These are phyloP conservation scores for Colletotrichum karsti DNA, from an alignment of 2,329 filamentous ascomycete genomes.

Conservation along the genomic window DNA sequence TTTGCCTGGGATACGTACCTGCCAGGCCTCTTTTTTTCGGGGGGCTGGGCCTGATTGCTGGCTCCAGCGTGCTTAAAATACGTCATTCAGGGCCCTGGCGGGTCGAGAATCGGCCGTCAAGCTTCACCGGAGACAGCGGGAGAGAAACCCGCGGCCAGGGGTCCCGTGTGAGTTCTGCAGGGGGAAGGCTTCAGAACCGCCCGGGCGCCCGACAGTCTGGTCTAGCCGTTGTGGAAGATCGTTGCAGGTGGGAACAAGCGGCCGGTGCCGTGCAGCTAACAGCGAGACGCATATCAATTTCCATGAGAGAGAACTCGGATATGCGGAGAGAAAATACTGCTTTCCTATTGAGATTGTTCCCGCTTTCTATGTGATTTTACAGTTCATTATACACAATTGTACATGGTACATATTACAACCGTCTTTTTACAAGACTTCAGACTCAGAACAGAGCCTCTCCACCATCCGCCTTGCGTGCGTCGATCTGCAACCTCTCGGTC, in stretches of 20 bases:
- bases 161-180: not conserved
- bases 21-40: not conserved
- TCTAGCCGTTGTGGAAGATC: not conserved
- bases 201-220: not conserved
- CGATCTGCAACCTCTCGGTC: conserved; percentile 43
- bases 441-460: conserved; percentile 25
- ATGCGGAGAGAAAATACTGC: not conserved
- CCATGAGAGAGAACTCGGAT: not conserved
- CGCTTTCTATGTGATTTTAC: not conserved
- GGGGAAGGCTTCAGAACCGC: not conserved
- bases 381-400: conserved; percentile 1
- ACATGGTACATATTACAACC: conserved; percentile 1
- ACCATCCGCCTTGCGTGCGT: conserved; percentile 38
- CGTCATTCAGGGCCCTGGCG: conserved; percentile 7
- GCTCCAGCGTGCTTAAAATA: not conserved
- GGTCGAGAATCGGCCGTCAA: not conserved
- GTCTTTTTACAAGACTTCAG: not conserved
- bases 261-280: not conserved
- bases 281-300: not conserved
- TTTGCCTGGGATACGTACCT: not conserved
- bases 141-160: conserved; percentile 9
- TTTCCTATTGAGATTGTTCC: not conserved
- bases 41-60: not conserved
- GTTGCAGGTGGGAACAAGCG: not conserved
- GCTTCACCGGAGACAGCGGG: conserved; percentile 5